Base-by-base conservation (phyloP, 768 basidiomycete species). In the Tremella mesenterica region DNA sequence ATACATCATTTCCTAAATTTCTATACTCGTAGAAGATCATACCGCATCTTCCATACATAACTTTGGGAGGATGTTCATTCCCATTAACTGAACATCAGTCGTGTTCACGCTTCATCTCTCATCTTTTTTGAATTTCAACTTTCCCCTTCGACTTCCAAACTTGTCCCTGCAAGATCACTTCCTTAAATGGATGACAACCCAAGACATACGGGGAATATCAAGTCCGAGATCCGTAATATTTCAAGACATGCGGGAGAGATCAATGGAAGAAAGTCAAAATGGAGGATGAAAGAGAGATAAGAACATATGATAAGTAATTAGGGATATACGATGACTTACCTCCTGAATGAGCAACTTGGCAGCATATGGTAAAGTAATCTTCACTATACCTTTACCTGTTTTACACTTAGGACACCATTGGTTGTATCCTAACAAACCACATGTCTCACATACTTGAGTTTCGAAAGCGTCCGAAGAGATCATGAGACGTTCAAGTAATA, bases 391-490 rank as follows among this genome's bases (percentile, higher is more conserved):
- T 76, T 96, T 95, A 43, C 89, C 91, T 64, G 86, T 90, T 77
- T 95, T 93, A 82, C 93, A 97, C 65, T 88, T 89, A n/a, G 88
- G 81, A 73, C 92, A 96, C 90, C 91, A 96, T 14, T 63, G 60
- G 52, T 75, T 75, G 67, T 77, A 76, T 16, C 92, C 95, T 81
- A 97, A 85, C 61, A 96, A 75, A 7, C 95, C 95, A 72, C 95
- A 99, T 53, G 85, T 81, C 63, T 90, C 81, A 70, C 95, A 99
- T 12, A 92, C 92, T 64, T 93, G 88, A 48, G 95, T 88, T 73
- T 95, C 88, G 68, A 97, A 99, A 66, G 88, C 88, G 75, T 99
- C 95, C 21, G 91, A 95, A 5, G 93, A 97, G 56, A 97, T 92
- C 95, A 99, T 99, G 14, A 99, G 80, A 23, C 95, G 86, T 74